Evolutionary conservation across 2,329 filamentous ascomycete genomes (phyloP).

Genomic region (Talaromyces amestolkiae): DNA sequence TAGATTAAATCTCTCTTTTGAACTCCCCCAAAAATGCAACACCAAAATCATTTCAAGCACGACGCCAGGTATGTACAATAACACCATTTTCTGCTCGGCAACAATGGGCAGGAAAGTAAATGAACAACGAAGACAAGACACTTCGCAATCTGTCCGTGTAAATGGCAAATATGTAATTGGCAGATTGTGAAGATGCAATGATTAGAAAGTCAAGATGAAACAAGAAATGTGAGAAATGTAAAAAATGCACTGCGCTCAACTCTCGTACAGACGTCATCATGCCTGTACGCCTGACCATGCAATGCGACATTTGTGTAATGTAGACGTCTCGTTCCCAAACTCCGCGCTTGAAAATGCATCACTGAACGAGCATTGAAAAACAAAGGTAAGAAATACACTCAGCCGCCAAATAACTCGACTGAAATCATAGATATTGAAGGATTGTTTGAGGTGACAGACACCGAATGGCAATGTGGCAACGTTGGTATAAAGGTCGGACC

Average conservation of each 20-base stretch:
- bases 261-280: slow-evolving; percentile 17
- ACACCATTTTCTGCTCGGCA: neutral
- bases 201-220: neutral
- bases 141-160: neutral
- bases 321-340: slow-evolving; percentile 16
- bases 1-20: slow-evolving; percentile 5
- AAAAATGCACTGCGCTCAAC: slow-evolving; percentile 14
- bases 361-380: slow-evolving; percentile 12
- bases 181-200: slow-evolving; percentile 2
- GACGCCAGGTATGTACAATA: slow-evolving; percentile 16
- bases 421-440: neutral
- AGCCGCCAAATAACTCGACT: neutral
- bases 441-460: neutral
- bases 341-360: slow-evolving; percentile 21
- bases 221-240: slow-evolving; percentile 8
- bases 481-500: neutral
- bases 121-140: slow-evolving; percentile 13
- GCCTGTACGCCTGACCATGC: slow-evolving; percentile 19
- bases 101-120: slow-evolving; percentile 7
- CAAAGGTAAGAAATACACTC: slow-evolving; percentile 11
- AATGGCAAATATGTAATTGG: slow-evolving; percentile 11
- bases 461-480: neutral
- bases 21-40: slow-evolving; percentile 17
- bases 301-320: slow-evolving; percentile 19
- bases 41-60: slow-evolving; percentile 12